Evolutionary conservation across 148 eudicot genomes (phyloP), one percentile per base, ranked within the genome.

Genomic region (Amaranthus hypochondriacus): DNA sequence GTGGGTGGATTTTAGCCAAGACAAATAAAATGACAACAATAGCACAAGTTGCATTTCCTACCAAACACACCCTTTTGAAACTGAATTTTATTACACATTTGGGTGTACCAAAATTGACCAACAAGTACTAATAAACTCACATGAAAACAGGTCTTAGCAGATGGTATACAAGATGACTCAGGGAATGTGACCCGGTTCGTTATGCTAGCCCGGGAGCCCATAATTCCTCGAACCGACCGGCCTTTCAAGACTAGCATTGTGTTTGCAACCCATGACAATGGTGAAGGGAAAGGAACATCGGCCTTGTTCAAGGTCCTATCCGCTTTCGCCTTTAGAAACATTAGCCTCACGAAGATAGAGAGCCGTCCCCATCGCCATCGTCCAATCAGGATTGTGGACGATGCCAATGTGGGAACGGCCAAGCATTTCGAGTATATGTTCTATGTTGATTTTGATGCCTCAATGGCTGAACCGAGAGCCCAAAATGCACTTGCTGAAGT

Each of bases 221-320:
- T 95, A n/a, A 92, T 95, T 21, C 98, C 96, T 0, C 76, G 97
- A 2, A 87, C 86, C 0, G 98, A 95, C 54, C 76, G 97, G 8
- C 98, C 98, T 15, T 95, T 95, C 84, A 95, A 92, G 79, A 95
- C 98, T 6, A 92, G 97, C 88, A 95, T 95, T 15, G 98, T 95
- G 11, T 95, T 95, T 74, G 98, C 98, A 12, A 79, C 82, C 51
- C 77, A 69, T 49, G 82, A 79, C 68, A 75, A 79, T 7, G 75
- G 69, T 2, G 93, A 90, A 70, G 92, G 89, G 9, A 84, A 89
- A 75, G 98, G 93, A 7, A 94, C 92, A n/a, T 83, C 97, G 9
- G 91, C 89, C 50, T 83, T 94, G 51, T 94, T 94, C 90, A 95
- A 95, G 84, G 99, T 95, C 18, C 62, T 95, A n/a, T 95, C 99